Base-by-base conservation (phyloP, 495 filamentous ascomycete species). In the Aspergillus diversus region DNA sequence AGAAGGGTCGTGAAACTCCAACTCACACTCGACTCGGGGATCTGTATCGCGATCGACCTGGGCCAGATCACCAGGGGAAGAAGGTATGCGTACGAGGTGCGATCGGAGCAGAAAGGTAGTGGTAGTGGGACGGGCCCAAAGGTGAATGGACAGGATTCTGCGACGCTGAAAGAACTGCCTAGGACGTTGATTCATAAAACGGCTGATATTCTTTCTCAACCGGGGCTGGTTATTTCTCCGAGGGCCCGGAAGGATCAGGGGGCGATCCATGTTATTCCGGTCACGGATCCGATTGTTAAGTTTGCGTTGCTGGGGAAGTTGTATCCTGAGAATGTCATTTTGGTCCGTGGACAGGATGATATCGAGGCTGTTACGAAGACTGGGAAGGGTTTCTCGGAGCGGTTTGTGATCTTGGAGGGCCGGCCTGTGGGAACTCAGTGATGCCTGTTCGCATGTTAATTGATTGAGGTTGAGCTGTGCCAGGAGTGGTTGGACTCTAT, bases 331-430 rank as follows among this genome's bases (percentile, higher is more conserved):
- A 57, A 57, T 16, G 55, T 57, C 15, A 57, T 57, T 48, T 27
- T 57, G 12, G 55, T 57, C 0, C 55, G 39, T 4, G 55, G 39
- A 5, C 55, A 57, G 55, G 55, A 57, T 5, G 39, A 42, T 33
- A 57, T 57, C 7, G 42, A 57, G 39, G 37, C 55, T 17, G 27
- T 48, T 6, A 57, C 55, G 2, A 57, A 57, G 42, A 57, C 55
- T 13, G 55, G 55, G 3, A 57, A 57, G 42, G 55, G 55, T 11
- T 57, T 57, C 21, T 57, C 55, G 17, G 55, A 57, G 55, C 37
- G 55, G 21, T 57, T 57, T 57, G 55, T 57, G 1, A 57, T 57
- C 42, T 15, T 57, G 1, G 55, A 57, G 32, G 32, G 50, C 27
- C 39, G 55, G 21, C 16, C 55, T 33, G 55, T 48, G 2, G 17